Percentiles rank a stretch among this genome's conserved stretches.
phyloP scores from a whole-genome alignment of 1,284 basidiomycete species.

The Moniliophthora roreri region DNA sequence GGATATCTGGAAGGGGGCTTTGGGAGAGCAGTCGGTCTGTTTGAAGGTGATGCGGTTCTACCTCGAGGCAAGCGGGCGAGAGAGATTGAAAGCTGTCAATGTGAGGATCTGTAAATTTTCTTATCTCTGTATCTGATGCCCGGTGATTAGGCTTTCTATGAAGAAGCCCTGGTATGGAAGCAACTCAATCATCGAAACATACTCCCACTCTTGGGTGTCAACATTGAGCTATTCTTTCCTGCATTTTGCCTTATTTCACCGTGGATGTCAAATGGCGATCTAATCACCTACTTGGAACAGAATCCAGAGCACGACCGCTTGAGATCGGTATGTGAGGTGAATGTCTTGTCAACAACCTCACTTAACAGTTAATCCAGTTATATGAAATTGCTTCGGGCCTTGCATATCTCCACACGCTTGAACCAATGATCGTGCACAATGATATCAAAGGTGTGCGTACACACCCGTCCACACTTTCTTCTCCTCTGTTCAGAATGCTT shows the following conservation, averaged over 20 bases:
- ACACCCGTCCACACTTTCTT: background rate
- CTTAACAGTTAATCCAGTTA: background rate
- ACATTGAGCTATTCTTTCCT: conserved; percentile 4
- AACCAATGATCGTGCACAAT: background rate
- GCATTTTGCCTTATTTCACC: conserved; percentile 14
- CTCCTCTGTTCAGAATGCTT: background rate
- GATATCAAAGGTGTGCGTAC: conserved; percentile 2
- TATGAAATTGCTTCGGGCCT: background rate
- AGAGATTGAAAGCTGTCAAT: conserved; percentile 1
- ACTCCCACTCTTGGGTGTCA: conserved; percentile 14
- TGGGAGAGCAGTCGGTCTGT: conserved; percentile 5
- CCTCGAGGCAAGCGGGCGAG: background rate
- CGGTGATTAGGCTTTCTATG: conserved; percentile 7
- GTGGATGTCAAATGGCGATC: conserved; percentile 14
- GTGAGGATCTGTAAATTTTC: background rate
- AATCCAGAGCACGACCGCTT: conserved; percentile 11
- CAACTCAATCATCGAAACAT: conserved; percentile 15
- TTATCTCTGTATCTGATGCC: background rate
- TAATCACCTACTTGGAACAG: conserved; percentile 8
- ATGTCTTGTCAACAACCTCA: too few species aligned
- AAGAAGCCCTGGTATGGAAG: conserved; percentile 17
- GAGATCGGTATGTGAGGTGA: conserved; percentile 2
- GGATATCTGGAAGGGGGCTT: conserved; percentile 15
- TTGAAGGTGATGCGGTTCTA: conserved; percentile 15
- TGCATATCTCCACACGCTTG: background rate